phyloP scores from a whole-genome alignment of 352 stramenopile species.

The Pythium myriotylum region DNA sequence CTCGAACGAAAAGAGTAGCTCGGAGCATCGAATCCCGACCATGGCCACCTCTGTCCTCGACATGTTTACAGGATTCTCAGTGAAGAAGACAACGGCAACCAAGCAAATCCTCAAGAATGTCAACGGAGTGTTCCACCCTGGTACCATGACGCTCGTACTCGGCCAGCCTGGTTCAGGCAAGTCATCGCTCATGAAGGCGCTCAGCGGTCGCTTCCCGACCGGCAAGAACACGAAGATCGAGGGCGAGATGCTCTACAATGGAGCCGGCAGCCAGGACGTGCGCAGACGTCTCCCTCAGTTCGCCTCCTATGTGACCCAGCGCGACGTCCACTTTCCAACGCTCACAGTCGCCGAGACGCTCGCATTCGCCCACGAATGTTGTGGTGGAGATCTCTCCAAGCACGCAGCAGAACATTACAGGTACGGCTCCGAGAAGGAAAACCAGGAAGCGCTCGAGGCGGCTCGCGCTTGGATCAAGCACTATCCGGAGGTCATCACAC shows the following conservation, averaged over 20 bases:
- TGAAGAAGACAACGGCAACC: background rate
- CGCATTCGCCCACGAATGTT: constrained; percentile 82
- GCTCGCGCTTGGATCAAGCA: background rate
- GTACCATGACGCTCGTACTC: constrained; percentile 22
- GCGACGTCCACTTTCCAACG: too few species aligned
- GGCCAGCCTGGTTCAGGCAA: too few species aligned
- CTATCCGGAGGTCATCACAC: background rate
- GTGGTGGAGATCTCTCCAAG: constrained; percentile 28
- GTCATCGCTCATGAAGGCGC: constrained; percentile 26
- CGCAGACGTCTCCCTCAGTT: constrained; percentile 24
- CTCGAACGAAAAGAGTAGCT: background rate
- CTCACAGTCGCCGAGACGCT: too few species aligned
- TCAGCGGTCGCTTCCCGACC: constrained; percentile 23
- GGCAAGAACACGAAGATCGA: constrained; percentile 12
- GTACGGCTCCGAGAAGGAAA: constrained; percentile 27
- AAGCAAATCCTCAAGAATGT: constrained; percentile 30
- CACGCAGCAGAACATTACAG: constrained; percentile 32
- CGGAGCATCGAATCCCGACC: background rate
- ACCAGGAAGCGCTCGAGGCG: constrained; percentile 20
- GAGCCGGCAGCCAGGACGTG: constrained; percentile 10
- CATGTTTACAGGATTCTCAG: background rate
- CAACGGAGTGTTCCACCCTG: constrained; percentile 24
- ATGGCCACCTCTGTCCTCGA: background rate
- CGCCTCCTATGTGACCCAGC: constrained; percentile 33
- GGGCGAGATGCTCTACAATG: constrained; percentile 30